Base-by-base conservation (phyloP, 1,139 yeast species). In the Pichia sp. region DNA sequence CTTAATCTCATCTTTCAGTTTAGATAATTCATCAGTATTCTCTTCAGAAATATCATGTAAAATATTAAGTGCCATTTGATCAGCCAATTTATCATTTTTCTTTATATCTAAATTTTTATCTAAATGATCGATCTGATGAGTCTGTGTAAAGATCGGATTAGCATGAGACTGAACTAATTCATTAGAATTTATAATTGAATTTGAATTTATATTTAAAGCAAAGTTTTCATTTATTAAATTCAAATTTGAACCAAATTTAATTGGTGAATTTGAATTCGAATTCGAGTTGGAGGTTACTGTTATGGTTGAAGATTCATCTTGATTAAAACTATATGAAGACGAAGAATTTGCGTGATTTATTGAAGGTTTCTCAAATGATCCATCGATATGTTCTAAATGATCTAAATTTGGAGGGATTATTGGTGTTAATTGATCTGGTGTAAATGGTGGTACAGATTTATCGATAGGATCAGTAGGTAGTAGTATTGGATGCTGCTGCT, bases 1-100 rank as follows among this genome's bases (percentile, higher is more conserved):
- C 30, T 53, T 34, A 10, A 55, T 54, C 45, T 56, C 61, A 21
- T 56, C 55, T 36, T 51, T 50, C 24, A 56, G 40, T 42, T 48
- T 54, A 6, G 55, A 44, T 28, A 57, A 39, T 34, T 56, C 61
- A 37, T 56, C 59, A 10, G 49, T 51, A 23, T 52, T 52, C 40
- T 55, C 60, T 28, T 56, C 60, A 7, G 51, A 39, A 4, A 57
- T 56, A 28, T 51, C 43, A 33, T 55, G 55, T 5, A 57, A 35
- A 11, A 57, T 57, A 35, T 54, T 54, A 11, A 56, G 34, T 9
- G 60, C 61, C 61, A 57, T 57, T 41, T 55, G 60, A 35, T 57
- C 60, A 14, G 61, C 61, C 34, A 57, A 43, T 31, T 48, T 45
- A 39, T 57, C 61, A 38, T 55, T 56, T 23, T 52, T 53, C n/a